Percentiles rank a stretch among this genome's conserved stretches.
Evolutionary conservation across 2,329 filamentous ascomycete species (phyloP).

Genomic region (Arthrinium phaeospermum): DNA sequence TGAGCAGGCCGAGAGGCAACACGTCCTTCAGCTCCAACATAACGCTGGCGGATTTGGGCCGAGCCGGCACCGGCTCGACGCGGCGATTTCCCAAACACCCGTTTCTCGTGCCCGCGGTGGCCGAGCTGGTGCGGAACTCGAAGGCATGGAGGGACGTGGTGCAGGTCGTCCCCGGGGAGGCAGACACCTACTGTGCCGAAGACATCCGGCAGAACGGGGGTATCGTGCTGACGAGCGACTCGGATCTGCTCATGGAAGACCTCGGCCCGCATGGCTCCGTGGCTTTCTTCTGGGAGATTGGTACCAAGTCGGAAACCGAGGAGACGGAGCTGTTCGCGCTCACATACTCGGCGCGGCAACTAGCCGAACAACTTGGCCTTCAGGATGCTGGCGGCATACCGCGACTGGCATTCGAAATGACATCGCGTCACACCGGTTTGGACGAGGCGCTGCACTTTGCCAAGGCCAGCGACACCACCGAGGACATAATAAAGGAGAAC

Average conservation of each 20-base stretch:
- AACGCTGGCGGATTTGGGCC: constrained; percentile 15
- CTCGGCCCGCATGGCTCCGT: constrained; percentile 67
- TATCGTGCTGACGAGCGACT: constrained; percentile 79
- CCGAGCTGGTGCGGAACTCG: constrained; percentile 68
- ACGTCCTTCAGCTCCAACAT: not conserved
- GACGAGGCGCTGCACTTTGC: constrained; percentile 30
- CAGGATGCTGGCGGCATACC: constrained; percentile 37
- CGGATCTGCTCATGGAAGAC: constrained; percentile 80
- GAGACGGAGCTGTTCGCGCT: constrained; percentile 32
- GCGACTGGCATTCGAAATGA: constrained; percentile 39
- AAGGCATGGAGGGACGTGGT: constrained; percentile 48
- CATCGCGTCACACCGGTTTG: constrained; percentile 24
- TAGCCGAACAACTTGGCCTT: constrained; percentile 32
- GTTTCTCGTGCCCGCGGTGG: constrained; percentile 79
- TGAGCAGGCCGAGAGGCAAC: constrained; percentile 5
- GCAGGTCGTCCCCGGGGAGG: constrained; percentile 79
- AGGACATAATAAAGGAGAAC: constrained; percentile 20
- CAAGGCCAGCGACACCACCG: constrained; percentile 29
- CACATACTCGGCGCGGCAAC: constrained; percentile 42
- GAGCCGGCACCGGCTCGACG: not conserved
- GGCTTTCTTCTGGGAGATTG: constrained; percentile 71
- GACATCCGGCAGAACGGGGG: constrained; percentile 61
- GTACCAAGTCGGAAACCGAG: constrained; percentile 33
- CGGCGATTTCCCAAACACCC: constrained; percentile 51
- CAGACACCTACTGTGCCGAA: constrained; percentile 79